Base-by-base conservation (phyloP, 2,329 filamentous ascomycete genomes). In the Pseudonectria foliicola region DNA sequence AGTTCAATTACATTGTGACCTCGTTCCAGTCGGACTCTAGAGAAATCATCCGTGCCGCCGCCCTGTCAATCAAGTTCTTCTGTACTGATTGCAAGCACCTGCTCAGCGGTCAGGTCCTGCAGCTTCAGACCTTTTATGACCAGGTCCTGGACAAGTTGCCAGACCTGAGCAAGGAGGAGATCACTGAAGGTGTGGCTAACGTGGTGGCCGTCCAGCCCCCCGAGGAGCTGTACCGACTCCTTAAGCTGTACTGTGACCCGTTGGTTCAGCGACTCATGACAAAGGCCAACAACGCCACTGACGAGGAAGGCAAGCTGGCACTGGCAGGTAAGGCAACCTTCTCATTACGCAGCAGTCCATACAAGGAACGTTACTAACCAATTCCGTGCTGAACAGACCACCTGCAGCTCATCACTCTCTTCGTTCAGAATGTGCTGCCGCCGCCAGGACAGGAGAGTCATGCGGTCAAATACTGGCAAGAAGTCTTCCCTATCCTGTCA, bases 31-130 rank as follows among this genome's bases (percentile, higher is more conserved):
- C 90, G 38, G 77, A 80, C 27, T 95, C 89, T 0, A 85, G 82
- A 52, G 93, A 98, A 55, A 89, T 98, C 36, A 76, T 95, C 26
- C 80, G 89, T 44, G 92, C 90, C 13, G 86, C 92, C 13, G 92
- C 92, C 6, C 77, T 96, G 60, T 84, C 92, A 3, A 89, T 98
- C 67, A 94, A 93, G 53, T 98, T 92, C 67, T 89, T 98, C 63
- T 96, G 93, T 55, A 88, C 83, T 11, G 92, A 98, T 62, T 98
- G 92, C 68, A 87, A 84, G 48, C 79, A 87, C 53, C 71, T 95
- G 25, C 73, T 98, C 15, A 84, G 86, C 46, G 80, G 75, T 5
- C 89, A 94, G 57, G 85, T 94, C 25, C 61, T 80, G 7, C 86
- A 95, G 52, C 71, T 98, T 12, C 92, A 98, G 60, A 75, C 80